Base-by-base conservation (phyloP, 495 filamentous ascomycete genomes). In the Aspergillus heteromorphus region DNA sequence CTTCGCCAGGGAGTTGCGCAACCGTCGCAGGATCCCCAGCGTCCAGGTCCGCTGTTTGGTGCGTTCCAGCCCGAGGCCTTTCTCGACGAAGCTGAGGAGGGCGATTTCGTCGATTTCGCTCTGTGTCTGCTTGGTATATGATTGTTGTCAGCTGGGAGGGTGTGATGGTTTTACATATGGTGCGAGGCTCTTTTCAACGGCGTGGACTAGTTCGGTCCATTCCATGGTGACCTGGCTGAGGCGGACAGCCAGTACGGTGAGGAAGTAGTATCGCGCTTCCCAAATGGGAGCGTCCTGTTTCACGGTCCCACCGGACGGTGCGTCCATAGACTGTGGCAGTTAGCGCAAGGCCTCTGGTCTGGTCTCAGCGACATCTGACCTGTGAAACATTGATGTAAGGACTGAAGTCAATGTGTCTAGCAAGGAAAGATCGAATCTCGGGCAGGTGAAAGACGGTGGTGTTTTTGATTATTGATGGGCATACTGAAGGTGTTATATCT, bases 11-110 rank as follows among this genome's bases (percentile, higher is more conserved):
- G 25, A 34, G 19, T 53, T 53, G 10, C 50, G 36, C 9, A 45
- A 20, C 23, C 40, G 20, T 3, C 50, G 50, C 6, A 53, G 20
- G 16, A 40, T 27, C 14, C 50, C 16, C 10, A 53, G 19, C 1
- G 25, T 53, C 40, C 40, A 43, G 11, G 50, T 53, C 8, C n/a
- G 40, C 25, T 45, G 36, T 25, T 53, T 53, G 4, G 50, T 53
- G 21, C 18, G 23, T 29, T 34, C 40, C 20, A 53, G 23, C 11
- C n/a, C 19, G 13, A 23, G 50, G 11, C 41, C 49, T n/a, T 51
- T 38, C 4, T 51, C 49, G 17, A 51, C 8, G 18, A 51, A 51
- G 5, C 18, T 51, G 27, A 27, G 31, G 13, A 45, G 17, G 7
- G 45, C 5, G 1, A 27, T 1, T 7, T 27, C 45, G 16, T 48